These are phyloP conservation scores for Phlebopus sp. DNA, from an alignment of 1,284 basidiomycete genomes.

Conservation along the genomic window DNA sequence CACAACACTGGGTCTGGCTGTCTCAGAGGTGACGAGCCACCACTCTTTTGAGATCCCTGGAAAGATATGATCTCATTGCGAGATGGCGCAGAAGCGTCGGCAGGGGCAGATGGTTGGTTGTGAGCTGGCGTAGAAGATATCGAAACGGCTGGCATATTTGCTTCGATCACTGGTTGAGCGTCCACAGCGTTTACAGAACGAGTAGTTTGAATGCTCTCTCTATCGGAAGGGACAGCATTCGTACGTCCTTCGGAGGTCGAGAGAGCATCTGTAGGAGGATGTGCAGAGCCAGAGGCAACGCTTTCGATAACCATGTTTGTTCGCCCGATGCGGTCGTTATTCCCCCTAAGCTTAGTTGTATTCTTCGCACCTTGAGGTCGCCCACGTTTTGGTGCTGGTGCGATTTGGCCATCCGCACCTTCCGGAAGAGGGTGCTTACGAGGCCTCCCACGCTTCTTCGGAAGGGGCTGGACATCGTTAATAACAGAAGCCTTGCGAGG, in stretches of 20 bases:
- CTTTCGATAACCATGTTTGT: no score
- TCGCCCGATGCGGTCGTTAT: not conserved
- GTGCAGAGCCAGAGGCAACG: not conserved
- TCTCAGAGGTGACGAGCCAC: not conserved
- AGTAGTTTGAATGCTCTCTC: not conserved
- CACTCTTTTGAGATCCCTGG: not conserved
- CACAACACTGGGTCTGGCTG: not conserved
- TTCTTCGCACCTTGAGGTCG: conserved; percentile 36
- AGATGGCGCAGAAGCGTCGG: not conserved
- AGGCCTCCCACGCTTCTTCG: conserved; percentile 36
- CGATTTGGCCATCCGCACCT: conserved; percentile 1
- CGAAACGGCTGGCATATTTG: not conserved
- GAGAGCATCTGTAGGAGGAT: not conserved
- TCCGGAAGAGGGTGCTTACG: conserved; percentile 23
- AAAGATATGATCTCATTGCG: not conserved
- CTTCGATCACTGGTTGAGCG: not conserved
- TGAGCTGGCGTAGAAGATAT: not conserved
- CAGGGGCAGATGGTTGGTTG: not conserved
- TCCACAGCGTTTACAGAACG: not conserved
- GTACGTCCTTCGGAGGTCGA: not conserved
- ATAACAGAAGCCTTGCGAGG: conserved; percentile 30
- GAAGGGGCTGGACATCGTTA: conserved; percentile 7
- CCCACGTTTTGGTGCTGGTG: conserved; percentile 1
- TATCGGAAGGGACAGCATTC: not conserved
- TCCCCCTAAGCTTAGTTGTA: conserved; percentile 29